Base-by-base conservation (phyloP, 257 asterid genomes). In the Thymus mandschuricus region DNA sequence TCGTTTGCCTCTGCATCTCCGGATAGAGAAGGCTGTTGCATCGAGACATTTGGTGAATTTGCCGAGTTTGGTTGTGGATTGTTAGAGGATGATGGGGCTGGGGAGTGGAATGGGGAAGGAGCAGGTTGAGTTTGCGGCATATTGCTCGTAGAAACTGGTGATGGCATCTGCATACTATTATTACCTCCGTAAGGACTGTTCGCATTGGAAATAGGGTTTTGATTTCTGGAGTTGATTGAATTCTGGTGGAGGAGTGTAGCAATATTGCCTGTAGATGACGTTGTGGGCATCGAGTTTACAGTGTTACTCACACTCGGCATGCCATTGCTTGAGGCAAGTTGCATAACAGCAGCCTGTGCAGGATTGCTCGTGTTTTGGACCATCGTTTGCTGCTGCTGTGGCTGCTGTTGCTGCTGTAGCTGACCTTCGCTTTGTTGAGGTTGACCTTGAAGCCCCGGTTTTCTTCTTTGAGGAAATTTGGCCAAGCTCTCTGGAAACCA, bases 191-290 rank as follows among this genome's bases (percentile, higher is more conserved):
- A 86, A 44, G 89, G 80, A 78, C 82, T 75, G 69, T 74, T 86
- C 9, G 85, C 75, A 78, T 69, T 71, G 60, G 81, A 64, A 41
- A 76, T 57, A 6, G 85, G 79, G 80, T 81, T 81, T 74, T 77
- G 97, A 28, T 81, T 88, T 63, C 96, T 82, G 9, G 96, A 82
- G 79, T 86, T 92, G 79, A 86, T 86, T 30, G 98, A 88, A 60
- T 88, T 92, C 78, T 89, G 98, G 69, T 89, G 92, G 55, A 87
- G 81, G 61, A 92, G 84, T 57, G 82, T 85, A 29, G 68, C 86
- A 59, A 84, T 74, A 58, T 91, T 70, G 64, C 72, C 69, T 55
- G 78, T 21, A 40, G 96, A 81, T 51, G 93, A 52, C 61, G 87
- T 68, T 49, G 86, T 46, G 29, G 92, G 76, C 64, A 52, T 76